phyloP scores from a whole-genome alignment of 306 rosid species.

The Malus fusca region DNA sequence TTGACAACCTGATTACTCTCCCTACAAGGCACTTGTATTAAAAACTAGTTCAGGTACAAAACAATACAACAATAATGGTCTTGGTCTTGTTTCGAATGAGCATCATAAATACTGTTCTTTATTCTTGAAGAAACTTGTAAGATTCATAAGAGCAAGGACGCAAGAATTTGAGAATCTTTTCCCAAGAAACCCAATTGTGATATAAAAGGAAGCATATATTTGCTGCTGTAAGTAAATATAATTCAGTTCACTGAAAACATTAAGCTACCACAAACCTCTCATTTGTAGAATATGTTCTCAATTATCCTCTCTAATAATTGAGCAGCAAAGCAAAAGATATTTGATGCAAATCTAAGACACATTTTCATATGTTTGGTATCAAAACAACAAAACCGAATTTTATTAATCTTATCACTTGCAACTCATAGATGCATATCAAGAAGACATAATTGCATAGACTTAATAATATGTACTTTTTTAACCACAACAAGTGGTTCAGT shows the following conservation, averaged over 20 bases:
- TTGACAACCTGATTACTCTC: too few species aligned
- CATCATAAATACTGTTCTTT: not conserved
- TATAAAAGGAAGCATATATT: slow-evolving; percentile 1
- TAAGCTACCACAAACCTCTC: not conserved
- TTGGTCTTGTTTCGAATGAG: not conserved
- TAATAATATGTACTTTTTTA: too few species aligned
- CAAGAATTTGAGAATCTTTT: not conserved
- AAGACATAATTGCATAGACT: too few species aligned
- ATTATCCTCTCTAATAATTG: slow-evolving; percentile 26
- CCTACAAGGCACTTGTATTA: too few species aligned
- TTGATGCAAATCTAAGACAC: slow-evolving; percentile 1
- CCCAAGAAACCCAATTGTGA: not conserved
- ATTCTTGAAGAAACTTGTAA: not conserved
- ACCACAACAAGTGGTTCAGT: too few species aligned
- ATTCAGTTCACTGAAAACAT: not conserved
- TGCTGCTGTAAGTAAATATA: not conserved
- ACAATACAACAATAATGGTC: not conserved
- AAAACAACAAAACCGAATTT: not conserved
- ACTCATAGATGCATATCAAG: too few species aligned
- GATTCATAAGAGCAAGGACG: not conserved
- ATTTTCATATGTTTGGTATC: not conserved
- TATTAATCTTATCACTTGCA: too few species aligned
- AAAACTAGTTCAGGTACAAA: not conserved
- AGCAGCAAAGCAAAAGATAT: slow-evolving; percentile 8
- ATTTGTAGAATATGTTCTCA: slow-evolving; percentile 6